Conservation (phyloP, 805 yeast genomes). For the Komagataella mondaviorum region DNA sequence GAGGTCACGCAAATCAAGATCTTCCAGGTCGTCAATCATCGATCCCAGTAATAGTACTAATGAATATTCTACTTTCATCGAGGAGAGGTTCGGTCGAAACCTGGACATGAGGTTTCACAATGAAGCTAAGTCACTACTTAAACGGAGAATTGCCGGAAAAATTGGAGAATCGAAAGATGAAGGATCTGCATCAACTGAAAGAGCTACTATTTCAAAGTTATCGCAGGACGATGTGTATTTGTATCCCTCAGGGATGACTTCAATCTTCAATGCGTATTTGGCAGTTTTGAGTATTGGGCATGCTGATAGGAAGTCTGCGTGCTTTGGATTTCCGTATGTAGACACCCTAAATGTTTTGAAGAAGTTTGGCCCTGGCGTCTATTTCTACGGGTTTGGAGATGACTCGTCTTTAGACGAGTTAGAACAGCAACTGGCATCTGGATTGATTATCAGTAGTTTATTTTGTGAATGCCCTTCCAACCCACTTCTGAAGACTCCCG, state of each 20-base stretch:
- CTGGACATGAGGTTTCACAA: conserved; percentile 64
- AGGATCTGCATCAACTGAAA: not conserved
- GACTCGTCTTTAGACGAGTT: conserved; percentile 51
- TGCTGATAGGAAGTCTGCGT: conserved; percentile 51
- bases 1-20: conserved; percentile 2
- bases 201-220: conserved; percentile 5
- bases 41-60: conserved; percentile 11
- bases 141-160: conserved; percentile 61
- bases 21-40: conserved; percentile 1
- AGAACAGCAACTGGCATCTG: conserved; percentile 44
- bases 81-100: conserved; percentile 84
- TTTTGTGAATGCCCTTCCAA: conserved; percentile 93
- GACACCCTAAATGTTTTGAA: conserved; percentile 78
- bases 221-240: conserved; percentile 63
- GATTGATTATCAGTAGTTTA: conserved; percentile 59
- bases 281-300: conserved; percentile 9
- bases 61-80: conserved; percentile 59
- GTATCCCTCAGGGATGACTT: conserved; percentile 87
- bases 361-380: conserved; percentile 88
- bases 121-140: conserved; percentile 64
- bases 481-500: conserved; percentile 81
- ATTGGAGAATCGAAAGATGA: conserved; percentile 22
- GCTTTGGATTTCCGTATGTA: conserved; percentile 94
- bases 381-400: conserved; percentile 78
- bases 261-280: conserved; percentile 74